Evolutionary conservation across 2,329 filamentous ascomycete genomes (phyloP), one percentile per base, ranked within the genome.

Genomic region (Aspergillus latus): DNA sequence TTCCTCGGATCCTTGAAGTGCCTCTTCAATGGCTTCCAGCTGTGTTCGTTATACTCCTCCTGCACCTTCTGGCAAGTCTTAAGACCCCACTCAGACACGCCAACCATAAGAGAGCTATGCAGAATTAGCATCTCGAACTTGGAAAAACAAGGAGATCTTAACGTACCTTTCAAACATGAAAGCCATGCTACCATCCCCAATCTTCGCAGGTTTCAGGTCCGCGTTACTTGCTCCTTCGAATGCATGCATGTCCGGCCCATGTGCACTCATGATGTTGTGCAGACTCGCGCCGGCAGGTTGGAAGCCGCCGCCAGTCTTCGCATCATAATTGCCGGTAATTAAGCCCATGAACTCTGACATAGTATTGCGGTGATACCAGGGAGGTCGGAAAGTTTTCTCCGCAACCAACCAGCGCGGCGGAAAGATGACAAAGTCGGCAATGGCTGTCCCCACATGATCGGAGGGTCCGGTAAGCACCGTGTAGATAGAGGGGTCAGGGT

Each of bases 401-500:
- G 76, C 80, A 0, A 87, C 84, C 26, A 86, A 76, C 84, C 84
- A 87, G 56, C 84, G 79, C 0, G 84, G 84, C 7, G 83, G 82
- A 71, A 87, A 87, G 63, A 87, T 85, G 36, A 87, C 80, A 64
- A 87, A 86, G 64, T 87, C 84, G 0, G 83, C 83, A 39, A 87
- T 78, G 11, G 87, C 85, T 0, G 86, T 87, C 4, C 86, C 84
- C 0, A 76, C 70, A 58, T 82, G 76, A 61, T 81, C 75, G 2
- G 82, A 82, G 4, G 80, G 81, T 0, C 81, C 84, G 0, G 84
- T 83, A n/a, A 87, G 74, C 2, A 87, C 84, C 30, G 83, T 91
- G 74, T 88, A 92, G 70, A 92, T 91, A 59, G 82, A 86, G 0
- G 89, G 89, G 67, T 92, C 89, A 1, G 88, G 88, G 67, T 92